These are phyloP conservation scores for Kernera saxatilis DNA, from an alignment of 345 rosid species.

Conservation along the genomic window DNA sequence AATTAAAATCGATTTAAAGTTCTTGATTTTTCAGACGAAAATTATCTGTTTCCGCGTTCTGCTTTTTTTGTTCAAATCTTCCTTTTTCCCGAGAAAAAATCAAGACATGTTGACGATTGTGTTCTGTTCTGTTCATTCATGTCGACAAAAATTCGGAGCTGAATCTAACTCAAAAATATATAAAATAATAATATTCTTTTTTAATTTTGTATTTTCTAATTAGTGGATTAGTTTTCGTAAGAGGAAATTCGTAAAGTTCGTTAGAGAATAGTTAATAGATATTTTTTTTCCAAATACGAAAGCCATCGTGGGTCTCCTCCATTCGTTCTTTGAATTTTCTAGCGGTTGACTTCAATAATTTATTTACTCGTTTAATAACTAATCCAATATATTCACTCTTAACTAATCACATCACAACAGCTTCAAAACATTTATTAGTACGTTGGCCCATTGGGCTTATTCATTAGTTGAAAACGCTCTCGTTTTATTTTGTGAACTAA, in stretches of 20 bases:
- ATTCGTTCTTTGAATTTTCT: conserved; percentile 17
- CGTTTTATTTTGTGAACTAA: background rate
- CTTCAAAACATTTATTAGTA: background rate
- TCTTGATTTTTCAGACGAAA: background rate
- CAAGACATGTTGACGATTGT: background rate
- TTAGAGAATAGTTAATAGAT: background rate
- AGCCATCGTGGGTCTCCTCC: conserved; percentile 20
- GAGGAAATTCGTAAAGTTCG: background rate
- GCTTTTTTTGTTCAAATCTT: background rate
- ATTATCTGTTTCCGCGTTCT: conserved; percentile 6
- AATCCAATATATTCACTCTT: background rate
- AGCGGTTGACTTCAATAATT: conserved; percentile 21
- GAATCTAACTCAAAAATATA: background rate
- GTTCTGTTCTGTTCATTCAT: background rate
- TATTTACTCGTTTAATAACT: background rate
- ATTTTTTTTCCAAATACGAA: background rate
- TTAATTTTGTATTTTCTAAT: background rate
- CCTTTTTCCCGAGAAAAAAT: background rate
- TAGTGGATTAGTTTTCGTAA: conserved; percentile 6
- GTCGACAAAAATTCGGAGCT: conserved; percentile 9
- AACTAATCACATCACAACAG: background rate
- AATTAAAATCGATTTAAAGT: conserved; percentile 18
- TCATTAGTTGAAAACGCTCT: background rate
- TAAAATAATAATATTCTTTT: background rate
- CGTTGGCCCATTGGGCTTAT: conserved; percentile 18